Base-by-base conservation (phyloP, 352 stramenopile species). In the Thraustochytrium striatum region DNA sequence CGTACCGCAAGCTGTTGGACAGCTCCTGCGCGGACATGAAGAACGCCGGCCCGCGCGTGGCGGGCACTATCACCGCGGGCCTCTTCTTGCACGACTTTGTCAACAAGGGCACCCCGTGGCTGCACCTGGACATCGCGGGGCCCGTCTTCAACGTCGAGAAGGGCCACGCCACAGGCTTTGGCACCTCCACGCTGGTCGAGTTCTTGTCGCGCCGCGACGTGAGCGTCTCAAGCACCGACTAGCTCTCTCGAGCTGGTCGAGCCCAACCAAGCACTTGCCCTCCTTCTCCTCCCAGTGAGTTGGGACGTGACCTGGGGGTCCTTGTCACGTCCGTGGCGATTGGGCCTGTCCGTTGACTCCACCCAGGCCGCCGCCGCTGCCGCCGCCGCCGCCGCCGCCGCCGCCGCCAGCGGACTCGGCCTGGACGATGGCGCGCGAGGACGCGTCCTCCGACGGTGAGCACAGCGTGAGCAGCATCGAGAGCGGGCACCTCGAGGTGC, bases 121-220 rank as follows among this genome's bases (percentile, higher is more conserved):
- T 90, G 3, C 91, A 96, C 84, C 72, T 96, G 57, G 91, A 96
- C 82, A 95, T 95, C 72, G 91, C 91, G 1, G 91, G 90, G 28
- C 61, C 72, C 9, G 72, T 55, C 47, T 55, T 21, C 47, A 25
- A 55, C 47, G 25, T 55, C 16, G 25, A 55, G 47, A 16, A 25
- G 16, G 47, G 47, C 16, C 47, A 25, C 16, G 47, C 47, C 16
- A 55, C 47, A 21, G 47, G 47, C 47, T 55, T 55, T 55, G 47
- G 16, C 47, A 55, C 47, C 16, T 55, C 47, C 25, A 55, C 47
- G 16, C 25, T 55, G 47, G 47, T 55, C n/a, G n/a, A n/a, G n/a
- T n/a, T n/a, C n/a, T n/a, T n/a, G n/a, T n/a, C n/a, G n/a, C n/a
- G n/a, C n/a, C n/a, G n/a, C n/a, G n/a, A n/a, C n/a, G n/a, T n/a